Evolutionary conservation across 805 yeast species (phyloP), one percentile per base, ranked within the genome.

Genomic region (Pichia thaimueangensis): DNA sequence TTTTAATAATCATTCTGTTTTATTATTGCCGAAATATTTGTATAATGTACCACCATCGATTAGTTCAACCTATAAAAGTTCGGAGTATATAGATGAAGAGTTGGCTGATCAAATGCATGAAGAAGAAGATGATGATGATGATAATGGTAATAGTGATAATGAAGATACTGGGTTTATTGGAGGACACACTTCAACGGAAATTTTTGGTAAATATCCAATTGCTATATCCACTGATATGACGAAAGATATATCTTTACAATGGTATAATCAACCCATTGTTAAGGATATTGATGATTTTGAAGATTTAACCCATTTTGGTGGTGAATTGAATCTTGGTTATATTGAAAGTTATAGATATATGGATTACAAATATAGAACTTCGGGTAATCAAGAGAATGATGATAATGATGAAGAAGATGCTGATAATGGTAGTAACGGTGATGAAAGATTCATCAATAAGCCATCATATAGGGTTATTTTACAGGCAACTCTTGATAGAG

Each of bases 1-100:
- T 54, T 74, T 78, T 50, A 67, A 71, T 45, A 79, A 83, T 51
- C 91, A 85, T 56, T 91, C 84, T 58, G 87, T 88, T 29, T 69
- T 87, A 3, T 65, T 82, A 45, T 65, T 83, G 12, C 93, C 93
- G 0, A 66, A 62, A 38, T 37, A 39, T 16, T 21, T 45, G 10
- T 16, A 35, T 13, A 42, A 40, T 20, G 37, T 37, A 6, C 38
- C 44, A n/a, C 39, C 41, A 2, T 13, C 39, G 13, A 15, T 28
- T 6, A 33, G 33, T 20, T 28, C 17, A 6, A 21, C 25, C 11
- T 20, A 28, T 30, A 28, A 30, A 15, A 5, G 17, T 15, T n/a
- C n/a, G n/a, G 35, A 30, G 3, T 6, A 15, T 7, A 28, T 12
- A 20, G 29, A 16, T 16, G 30, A 38, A 21, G 13, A 30, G 11